These are phyloP conservation scores for Neotropicomus parvogracilis DNA, from an alignment of 1,284 basidiomycete genomes.

Conservation along the genomic window DNA sequence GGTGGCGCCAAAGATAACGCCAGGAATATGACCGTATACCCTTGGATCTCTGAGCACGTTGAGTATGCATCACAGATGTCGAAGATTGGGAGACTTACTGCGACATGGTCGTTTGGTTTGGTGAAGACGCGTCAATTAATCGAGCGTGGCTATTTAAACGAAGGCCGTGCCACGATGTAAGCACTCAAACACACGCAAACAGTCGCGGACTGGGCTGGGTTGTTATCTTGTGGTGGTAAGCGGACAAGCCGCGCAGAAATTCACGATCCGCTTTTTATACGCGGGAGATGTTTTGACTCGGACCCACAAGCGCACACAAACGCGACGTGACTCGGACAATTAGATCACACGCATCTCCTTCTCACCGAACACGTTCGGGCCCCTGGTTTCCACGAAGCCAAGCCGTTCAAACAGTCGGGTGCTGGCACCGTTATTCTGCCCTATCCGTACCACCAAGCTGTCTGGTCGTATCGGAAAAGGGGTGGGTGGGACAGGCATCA, in stretches of 20 bases:
- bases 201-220: conserved; percentile 7
- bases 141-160: conserved; percentile 14
- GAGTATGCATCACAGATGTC: neutral
- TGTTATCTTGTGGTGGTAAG: conserved; percentile 16
- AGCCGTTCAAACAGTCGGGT: conserved; percentile 46
- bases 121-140: conserved; percentile 13
- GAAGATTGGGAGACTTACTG: conserved; percentile 9
- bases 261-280: conserved; percentile 14
- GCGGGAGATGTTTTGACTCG: neutral
- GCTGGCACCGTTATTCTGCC: conserved; percentile 49
- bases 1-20: neutral
- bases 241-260: conserved; percentile 5
- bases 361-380: conserved; percentile 48
- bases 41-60: conserved; percentile 7
- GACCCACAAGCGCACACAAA: neutral
- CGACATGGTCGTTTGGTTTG: conserved; percentile 12
- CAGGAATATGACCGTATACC: conserved; percentile 22
- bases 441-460: conserved; percentile 54
- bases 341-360: conserved; percentile 40
- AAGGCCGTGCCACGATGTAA: neutral
- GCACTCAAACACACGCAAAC: conserved; percentile 17
- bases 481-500: conserved; percentile 14
- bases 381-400: conserved; percentile 45
- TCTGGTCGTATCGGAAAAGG: conserved; percentile 39
- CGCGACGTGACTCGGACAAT: conserved; percentile 21